Base-by-base conservation (phyloP, 768 basidiomycete genomes). In the Dioszegia crocea region DNA sequence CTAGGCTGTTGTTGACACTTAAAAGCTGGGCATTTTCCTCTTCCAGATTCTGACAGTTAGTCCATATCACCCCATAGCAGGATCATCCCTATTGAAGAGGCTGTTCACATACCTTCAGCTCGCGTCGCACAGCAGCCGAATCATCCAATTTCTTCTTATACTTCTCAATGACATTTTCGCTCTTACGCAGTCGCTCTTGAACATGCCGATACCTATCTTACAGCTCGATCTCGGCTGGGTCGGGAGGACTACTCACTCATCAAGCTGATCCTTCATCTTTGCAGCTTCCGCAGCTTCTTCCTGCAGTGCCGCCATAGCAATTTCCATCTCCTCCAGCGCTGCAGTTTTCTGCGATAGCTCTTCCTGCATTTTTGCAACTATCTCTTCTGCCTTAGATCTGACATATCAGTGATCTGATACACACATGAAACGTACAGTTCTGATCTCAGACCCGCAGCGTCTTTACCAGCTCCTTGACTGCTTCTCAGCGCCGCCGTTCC, bases 111-210 rank as follows among this genome's bases (percentile, higher is more conserved):
- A 80, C 80, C 65, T 80, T 78, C 53, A 81, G 59, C 46, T 75
- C 72, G 39, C 79, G 58, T 26, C 70, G 67, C 24, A 74, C 66
- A 63, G 94, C 90, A 14, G 88, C 91, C 3, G 88, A 85, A 74
- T 97, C 96, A 68, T 97, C 94, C 1, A 98, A 82, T 78, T 98
- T 99, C 82, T 90, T 93, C 80, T 93, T 94, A 78, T 97, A 93
- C 77, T 98, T 99, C 78, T 97, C 92, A 84, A 96, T 89, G 27
- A 96, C 92, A 70, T 93, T 93, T 78, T 98, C 96, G 1, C 86
- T 88, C 81, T 97, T 98, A 68, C 89, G 87, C 40, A 92, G 80
- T 64, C 86, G 89, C 68, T 97, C 96, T 3, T 89, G 88, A 4
- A 91, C 88, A 78, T 97, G 92, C 4, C 87, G 86, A 70, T 91